These are phyloP conservation scores for Dryadomyces sulphureus DNA, from an alignment of 2,329 filamentous ascomycete species.

Conservation along the genomic window DNA sequence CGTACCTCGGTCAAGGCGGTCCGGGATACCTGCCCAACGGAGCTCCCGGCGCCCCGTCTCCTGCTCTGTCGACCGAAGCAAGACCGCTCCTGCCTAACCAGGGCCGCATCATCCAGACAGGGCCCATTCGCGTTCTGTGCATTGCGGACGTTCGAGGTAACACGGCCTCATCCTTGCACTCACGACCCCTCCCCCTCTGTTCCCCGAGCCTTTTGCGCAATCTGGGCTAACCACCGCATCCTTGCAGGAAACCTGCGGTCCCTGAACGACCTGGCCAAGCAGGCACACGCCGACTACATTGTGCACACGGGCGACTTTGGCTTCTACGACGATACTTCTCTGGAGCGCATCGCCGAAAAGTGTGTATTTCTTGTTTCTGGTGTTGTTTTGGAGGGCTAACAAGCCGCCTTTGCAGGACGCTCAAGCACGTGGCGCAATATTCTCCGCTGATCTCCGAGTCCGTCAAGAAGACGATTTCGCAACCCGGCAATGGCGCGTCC, in stretches of 20 bases:
- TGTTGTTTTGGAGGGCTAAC: not conserved
- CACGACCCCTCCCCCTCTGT: no score
- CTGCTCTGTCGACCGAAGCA: slow-evolving; percentile 40
- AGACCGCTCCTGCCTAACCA: slow-evolving; percentile 53
- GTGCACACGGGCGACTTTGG: slow-evolving; percentile 98
- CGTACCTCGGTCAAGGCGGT: slow-evolving; percentile 26
- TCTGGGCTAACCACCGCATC: no score
- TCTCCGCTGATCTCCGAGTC: slow-evolving; percentile 80
- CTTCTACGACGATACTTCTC: slow-evolving; percentile 91
- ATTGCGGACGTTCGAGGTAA: slow-evolving; percentile 60
- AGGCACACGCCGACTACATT: slow-evolving; percentile 91
- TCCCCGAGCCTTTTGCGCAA: not conserved
- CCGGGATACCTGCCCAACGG: slow-evolving; percentile 49
- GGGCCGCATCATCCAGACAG: slow-evolving; percentile 49
- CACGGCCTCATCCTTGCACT: not conserved
- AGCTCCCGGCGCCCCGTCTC: slow-evolving; percentile 27
- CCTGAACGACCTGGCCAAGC: slow-evolving; percentile 88
- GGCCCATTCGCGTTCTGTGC: slow-evolving; percentile 52
- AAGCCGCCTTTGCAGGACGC: slow-evolving; percentile 44
- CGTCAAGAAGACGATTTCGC: slow-evolving; percentile 51
- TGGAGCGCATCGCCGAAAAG: slow-evolving; percentile 98
- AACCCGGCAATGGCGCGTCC: slow-evolving; percentile 48
- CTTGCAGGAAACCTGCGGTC: slow-evolving; percentile 76
- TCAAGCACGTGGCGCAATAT: slow-evolving; percentile 98
- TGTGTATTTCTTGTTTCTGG: slow-evolving; percentile 29